Evolutionary conservation across 2,329 filamentous ascomycete species (phyloP).

Genomic region (Cladophialophora immunda): DNA sequence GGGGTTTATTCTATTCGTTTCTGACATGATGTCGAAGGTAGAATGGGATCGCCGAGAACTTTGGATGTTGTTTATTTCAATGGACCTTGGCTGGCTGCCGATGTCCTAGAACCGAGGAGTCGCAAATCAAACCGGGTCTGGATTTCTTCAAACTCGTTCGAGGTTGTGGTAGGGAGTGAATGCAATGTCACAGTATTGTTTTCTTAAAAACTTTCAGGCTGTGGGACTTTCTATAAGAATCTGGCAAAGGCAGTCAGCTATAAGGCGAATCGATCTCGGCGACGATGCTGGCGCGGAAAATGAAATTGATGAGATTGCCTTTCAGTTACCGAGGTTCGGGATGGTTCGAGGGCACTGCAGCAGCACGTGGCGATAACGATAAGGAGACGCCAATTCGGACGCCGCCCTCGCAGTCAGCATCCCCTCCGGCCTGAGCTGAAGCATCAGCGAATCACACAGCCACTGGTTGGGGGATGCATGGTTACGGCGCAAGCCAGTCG

Average conservation of each 20-base stretch:
- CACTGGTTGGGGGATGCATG: conserved; percentile 14
- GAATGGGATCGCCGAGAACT: neutral
- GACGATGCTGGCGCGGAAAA: neutral
- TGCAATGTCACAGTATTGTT: neutral
- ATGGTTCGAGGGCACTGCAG: neutral
- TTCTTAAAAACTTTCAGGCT: neutral
- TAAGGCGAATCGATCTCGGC: neutral
- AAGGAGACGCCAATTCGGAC: conserved; percentile 3
- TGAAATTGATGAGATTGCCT: neutral
- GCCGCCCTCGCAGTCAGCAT: conserved; percentile 14
- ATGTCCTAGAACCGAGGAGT: neutral
- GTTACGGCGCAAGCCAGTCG: neutral
- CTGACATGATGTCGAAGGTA: conserved; percentile 8
- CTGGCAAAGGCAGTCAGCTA: neutral
- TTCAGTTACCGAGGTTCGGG: conserved; percentile 8
- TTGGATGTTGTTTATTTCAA: neutral
- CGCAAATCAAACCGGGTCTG: neutral
- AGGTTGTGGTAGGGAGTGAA: neutral
- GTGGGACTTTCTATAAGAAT: neutral
- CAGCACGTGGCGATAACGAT: conserved; percentile 23
- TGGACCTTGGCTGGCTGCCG: neutral
- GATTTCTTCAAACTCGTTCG: neutral
- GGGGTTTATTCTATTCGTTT: conserved; percentile 16
- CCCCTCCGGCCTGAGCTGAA: neutral
- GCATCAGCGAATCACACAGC: conserved; percentile 6